Base-by-base conservation (phyloP, 2,329 filamentous ascomycete species). In the Clathrospora elynae region DNA sequence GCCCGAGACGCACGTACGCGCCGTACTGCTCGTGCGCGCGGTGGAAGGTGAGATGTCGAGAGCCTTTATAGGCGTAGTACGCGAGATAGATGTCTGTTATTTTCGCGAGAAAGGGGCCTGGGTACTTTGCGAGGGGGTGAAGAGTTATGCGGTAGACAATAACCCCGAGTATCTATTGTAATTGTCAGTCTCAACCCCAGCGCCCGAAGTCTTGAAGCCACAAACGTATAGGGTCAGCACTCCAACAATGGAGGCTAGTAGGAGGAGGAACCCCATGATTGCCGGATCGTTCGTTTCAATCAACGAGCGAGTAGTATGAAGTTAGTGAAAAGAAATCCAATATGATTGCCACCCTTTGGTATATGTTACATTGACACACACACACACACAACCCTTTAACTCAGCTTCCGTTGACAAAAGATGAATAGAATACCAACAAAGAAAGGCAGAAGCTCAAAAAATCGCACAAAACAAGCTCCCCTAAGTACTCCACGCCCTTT, bases 41-140 rank as follows among this genome's bases (percentile, higher is more conserved):
- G 73, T 84, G 84, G 59, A 90, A 84, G 61, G 87, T 82, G 12
- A 91, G 77, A 62, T 91, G 87, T 1, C 87, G 79, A 54, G 87
- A 84, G 37, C 87, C 88, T 59, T 82, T 85, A 71, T 84, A 87
- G 33, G 86, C 86, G 55, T 90, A 84, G 67, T 88, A 91, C 19
- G 69, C 62, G 13, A 69, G 61, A 44, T 68, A 65, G 44, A 64
- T 62, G 47, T 71, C 67, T 16, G 68, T 69, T 22, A 69, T 59
- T 35, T 59, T 59, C n/a, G 67, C 67, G 13, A 71, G 66, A 17
- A 67, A 59, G 2, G 73, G 73, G 12, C 73, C 73, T 0, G 73
- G 73, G 44, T 74, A 74, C 13, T 58, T 61, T 6, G 73, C 64
- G 3, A 75, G 66, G 6, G 73, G 73, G 42, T 76, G 73, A 8